Percentiles rank a stretch among this genome's conserved stretches.
Conservation (phyloP, 352 stramenopile species). For the Elongisporangium senticosum region DNA sequence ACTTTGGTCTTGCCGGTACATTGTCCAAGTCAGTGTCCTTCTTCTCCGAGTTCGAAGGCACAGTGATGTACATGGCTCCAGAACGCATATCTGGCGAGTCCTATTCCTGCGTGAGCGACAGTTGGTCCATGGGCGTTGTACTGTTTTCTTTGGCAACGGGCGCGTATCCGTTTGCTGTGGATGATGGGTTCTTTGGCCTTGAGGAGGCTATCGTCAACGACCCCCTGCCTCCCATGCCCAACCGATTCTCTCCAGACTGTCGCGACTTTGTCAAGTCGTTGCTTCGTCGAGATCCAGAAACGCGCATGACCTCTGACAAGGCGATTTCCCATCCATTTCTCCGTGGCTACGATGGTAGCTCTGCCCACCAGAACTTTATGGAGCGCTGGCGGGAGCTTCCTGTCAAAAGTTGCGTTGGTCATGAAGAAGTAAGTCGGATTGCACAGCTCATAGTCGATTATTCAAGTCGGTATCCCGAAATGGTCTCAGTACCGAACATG, state of each 20-base stretch:
- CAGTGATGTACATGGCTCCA: constrained; percentile 94
- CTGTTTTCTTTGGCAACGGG: constrained; percentile 66
- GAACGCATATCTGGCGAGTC: constrained; percentile 86
- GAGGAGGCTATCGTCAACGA: constrained; percentile 82
- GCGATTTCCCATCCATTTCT: constrained; percentile 90
- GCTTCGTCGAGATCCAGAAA: constrained; percentile 82
- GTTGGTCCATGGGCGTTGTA: constrained; percentile 75
- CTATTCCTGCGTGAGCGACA: constrained; percentile 80
- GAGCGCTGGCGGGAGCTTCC: constrained; percentile 32
- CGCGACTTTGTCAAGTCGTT: constrained; percentile 92
- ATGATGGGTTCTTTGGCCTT: constrained; percentile 79
- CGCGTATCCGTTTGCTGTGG: constrained; percentile 61
- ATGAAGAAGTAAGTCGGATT: constrained; percentile 6
- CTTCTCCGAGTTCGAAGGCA: constrained; percentile 87
- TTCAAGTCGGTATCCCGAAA: constrained; percentile 7
- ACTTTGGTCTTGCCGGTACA: constrained; percentile 77
- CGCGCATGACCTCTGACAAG: constrained; percentile 76
- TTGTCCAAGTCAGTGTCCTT: constrained; percentile 73
- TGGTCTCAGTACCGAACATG: constrained; percentile 2
- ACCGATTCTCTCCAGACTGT: constrained; percentile 78
- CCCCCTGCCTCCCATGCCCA: constrained; percentile 61
- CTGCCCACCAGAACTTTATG: constrained; percentile 25
- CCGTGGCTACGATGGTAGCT: constrained; percentile 31
- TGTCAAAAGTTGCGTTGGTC: constrained; percentile 7
- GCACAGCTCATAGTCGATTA: constrained; percentile 15